Conservation (phyloP, 441 rosid genomes). For the Francoa sonchifolia region DNA sequence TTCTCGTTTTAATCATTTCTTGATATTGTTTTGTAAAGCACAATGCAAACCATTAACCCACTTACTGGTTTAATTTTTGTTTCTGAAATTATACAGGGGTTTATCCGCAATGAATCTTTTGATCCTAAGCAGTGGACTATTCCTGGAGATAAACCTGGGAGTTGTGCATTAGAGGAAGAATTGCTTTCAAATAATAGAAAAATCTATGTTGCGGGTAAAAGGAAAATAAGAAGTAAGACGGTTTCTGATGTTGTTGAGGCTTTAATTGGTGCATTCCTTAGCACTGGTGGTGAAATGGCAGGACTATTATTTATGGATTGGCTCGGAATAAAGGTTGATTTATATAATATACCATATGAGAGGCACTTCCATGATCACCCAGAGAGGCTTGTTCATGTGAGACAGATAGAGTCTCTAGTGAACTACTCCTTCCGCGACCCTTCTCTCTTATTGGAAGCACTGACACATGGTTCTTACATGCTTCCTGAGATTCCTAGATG, state of each 20-base stretch:
- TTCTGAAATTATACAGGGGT: slow-evolving; percentile 50
- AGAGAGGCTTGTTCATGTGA: slow-evolving; percentile 35
- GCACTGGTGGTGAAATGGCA: slow-evolving; percentile 61
- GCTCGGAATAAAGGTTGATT: slow-evolving; percentile 59
- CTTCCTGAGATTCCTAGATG: slow-evolving; percentile 77
- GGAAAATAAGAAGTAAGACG: slow-evolving; percentile 42
- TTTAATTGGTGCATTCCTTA: slow-evolving; percentile 66
- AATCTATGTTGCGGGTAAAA: slow-evolving; percentile 30
- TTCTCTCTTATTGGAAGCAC: slow-evolving; percentile 70
- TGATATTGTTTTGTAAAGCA: no score
- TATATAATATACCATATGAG: slow-evolving; percentile 20
- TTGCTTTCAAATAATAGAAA: slow-evolving; percentile 21
- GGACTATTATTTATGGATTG: slow-evolving; percentile 50
- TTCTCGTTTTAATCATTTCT: no score
- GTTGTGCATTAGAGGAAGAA: slow-evolving; percentile 25
- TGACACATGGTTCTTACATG: slow-evolving; percentile 94
- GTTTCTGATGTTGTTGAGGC: slow-evolving; percentile 89
- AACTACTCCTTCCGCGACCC: slow-evolving; percentile 51
- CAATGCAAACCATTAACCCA: no score
- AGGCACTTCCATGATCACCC: slow-evolving; percentile 21
- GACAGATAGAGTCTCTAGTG: slow-evolving; percentile 36
- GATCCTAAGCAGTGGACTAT: slow-evolving; percentile 59
- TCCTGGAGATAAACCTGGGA: slow-evolving; percentile 47
- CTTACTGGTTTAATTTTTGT: slow-evolving; percentile 6
- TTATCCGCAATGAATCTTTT: slow-evolving; percentile 58